Evolutionary conservation across 768 basidiomycete genomes (phyloP).

Genomic region (Lyophyllum shimeji): DNA sequence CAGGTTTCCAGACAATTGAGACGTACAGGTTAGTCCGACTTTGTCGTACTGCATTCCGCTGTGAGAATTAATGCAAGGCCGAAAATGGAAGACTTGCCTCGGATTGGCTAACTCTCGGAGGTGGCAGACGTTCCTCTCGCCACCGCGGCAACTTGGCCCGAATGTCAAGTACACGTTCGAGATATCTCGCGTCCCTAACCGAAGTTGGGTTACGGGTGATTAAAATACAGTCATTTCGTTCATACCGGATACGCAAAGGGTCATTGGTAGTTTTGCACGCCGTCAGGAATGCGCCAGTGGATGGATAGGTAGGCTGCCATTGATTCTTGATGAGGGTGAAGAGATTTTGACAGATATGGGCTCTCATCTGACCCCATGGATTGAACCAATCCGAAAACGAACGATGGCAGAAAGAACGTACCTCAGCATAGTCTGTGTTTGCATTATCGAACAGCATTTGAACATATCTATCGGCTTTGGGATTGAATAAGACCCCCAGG

Average conservation of each 20-base stretch:
- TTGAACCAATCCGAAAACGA: neutral
- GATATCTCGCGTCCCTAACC: slow-evolving; percentile 53
- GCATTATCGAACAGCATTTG: slow-evolving; percentile 73
- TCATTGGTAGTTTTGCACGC: slow-evolving; percentile 55
- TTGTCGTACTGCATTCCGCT: slow-evolving; percentile 68
- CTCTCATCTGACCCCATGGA: slow-evolving; percentile 52
- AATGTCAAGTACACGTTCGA: slow-evolving; percentile 55
- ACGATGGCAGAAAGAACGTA: slow-evolving; percentile 26
- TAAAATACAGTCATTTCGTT: neutral
- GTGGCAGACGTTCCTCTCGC: slow-evolving; percentile 77
- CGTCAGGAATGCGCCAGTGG: slow-evolving; percentile 48
- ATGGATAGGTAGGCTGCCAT: slow-evolving; percentile 71
- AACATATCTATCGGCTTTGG: slow-evolving; percentile 67
- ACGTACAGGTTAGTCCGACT: slow-evolving; percentile 78
- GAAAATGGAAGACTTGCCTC: slow-evolving; percentile 38
- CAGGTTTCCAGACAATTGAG: neutral
- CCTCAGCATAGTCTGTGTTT: slow-evolving; percentile 85
- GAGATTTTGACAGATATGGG: slow-evolving; percentile 66
- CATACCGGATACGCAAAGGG: slow-evolving; percentile 61
- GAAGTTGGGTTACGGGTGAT: slow-evolving; percentile 7
- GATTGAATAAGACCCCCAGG: slow-evolving; percentile 64
- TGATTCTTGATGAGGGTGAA: slow-evolving; percentile 54
- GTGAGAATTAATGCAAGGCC: slow-evolving; percentile 8
- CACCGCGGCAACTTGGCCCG: slow-evolving; percentile 60
- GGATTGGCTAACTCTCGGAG: slow-evolving; percentile 85